Evolutionary conservation across 1,284 basidiomycete genomes (phyloP), one percentile per base, ranked within the genome.

Genomic region (Rhodotorula sp.): DNA sequence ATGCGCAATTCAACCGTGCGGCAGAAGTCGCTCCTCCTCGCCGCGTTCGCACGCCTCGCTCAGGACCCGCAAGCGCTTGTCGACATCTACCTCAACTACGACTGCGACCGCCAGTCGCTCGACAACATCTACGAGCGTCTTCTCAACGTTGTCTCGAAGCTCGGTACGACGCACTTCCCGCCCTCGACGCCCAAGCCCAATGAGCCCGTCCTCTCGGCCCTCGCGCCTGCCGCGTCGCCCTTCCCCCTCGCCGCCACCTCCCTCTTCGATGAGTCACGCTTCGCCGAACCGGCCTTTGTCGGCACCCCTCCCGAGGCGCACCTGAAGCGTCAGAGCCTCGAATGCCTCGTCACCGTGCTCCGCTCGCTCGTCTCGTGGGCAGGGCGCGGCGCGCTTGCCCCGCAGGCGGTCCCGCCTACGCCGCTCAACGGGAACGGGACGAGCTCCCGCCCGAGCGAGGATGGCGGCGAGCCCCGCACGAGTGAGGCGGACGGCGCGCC

Each of bases 81-180:
- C 36, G 95, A 98, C 81, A 89, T 97, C 69, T 98, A 97, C 83
- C 88, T 98, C 81, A 98, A 98, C 82, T 97, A 98, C 80, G 95
- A 98, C 79, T 98, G 95, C 80, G 95, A 97, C 80, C 88, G 92
- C 74, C 89, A 92, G 67, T 92, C 94, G 9, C 86, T 87, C 13
- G 95, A 96, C 80, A 97, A 98, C 82, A 95, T 97, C 69, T 98
- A 97, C 81, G 95, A 98, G 80, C 91, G 92, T 79, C 84, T 97
- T 65, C 94, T 97, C 86, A 96, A 96, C 82, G 91, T 95, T 74
- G 88, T 97, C 75, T 94, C 94, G 25, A 96, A 94, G 83, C 88
- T 96, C 73, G 89, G 90, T 15, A 89, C 91, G 29, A 86, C 88
- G 50, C 88, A 90, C 54, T 86, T 87, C 66, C 86, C 86, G 10